These are phyloP conservation scores for Emergomyces pasteurianus DNA, from an alignment of 2,329 filamentous ascomycete species.

Conservation along the genomic window DNA sequence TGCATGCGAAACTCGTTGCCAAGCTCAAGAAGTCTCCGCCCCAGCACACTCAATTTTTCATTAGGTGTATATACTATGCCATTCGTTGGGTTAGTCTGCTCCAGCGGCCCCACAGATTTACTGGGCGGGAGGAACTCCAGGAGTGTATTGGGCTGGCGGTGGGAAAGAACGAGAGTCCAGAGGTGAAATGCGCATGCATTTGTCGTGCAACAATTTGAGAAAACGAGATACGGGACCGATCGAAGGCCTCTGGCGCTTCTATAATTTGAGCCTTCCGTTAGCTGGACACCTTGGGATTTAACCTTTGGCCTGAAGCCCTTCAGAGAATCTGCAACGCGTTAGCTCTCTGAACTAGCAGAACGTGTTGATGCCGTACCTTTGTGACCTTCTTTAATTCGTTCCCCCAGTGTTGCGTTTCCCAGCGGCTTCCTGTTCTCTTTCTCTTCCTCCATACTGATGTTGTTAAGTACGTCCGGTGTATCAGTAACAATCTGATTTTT, in stretches of 20 bases:
- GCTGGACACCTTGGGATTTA: not conserved
- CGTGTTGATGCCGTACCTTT: not conserved
- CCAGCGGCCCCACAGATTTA: constrained; percentile 15
- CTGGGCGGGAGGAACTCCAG: constrained; percentile 20
- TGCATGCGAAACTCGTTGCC: constrained; percentile 2
- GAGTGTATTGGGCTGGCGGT: constrained; percentile 19
- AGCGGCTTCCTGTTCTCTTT: not conserved
- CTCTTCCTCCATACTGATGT: not conserved
- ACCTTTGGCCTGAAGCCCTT: not conserved
- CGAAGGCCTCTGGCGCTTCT: constrained; percentile 23
- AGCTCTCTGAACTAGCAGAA: not conserved
- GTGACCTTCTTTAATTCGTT: not conserved
- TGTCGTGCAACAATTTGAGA: constrained; percentile 17
- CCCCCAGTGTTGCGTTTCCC: not conserved
- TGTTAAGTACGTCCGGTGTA: constrained; percentile 1
- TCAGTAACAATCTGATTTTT: constrained; percentile 13
- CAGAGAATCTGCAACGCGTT: not conserved
- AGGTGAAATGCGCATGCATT: constrained; percentile 19
- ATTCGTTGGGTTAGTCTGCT: constrained; percentile 8
- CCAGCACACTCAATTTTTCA: constrained; percentile 11
- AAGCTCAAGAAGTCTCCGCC: constrained; percentile 13
- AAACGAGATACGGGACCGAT: constrained; percentile 24
- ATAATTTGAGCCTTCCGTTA: constrained; percentile 13
- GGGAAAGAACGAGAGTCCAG: constrained; percentile 19
- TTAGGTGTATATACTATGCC: constrained; percentile 22